Evolutionary conservation across 192 early-diverging fungal species (phyloP).

Genomic region (Anaeromyces robustus): DNA sequence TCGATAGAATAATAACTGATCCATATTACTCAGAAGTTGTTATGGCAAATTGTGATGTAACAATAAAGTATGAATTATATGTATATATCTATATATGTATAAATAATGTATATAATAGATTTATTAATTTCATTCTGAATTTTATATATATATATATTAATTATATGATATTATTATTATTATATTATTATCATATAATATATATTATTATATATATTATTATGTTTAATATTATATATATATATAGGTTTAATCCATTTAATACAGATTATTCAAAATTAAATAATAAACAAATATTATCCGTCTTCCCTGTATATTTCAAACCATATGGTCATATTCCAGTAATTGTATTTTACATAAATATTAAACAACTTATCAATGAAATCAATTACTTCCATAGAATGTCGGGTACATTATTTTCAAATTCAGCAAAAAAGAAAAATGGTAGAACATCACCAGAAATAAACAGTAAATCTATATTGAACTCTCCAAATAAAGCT

Average conservation of each 20-base stretch:
- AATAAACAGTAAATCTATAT: constrained; percentile 5
- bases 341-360: constrained; percentile 15
- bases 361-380: constrained; percentile 28
- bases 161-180: no score
- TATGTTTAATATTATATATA: constrained; percentile 6
- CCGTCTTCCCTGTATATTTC: constrained; percentile 13
- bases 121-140: no score
- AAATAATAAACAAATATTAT: constrained; percentile 16
- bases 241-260: constrained; percentile 12
- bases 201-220: not conserved
- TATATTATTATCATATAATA: no score
- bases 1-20: constrained; percentile 47
- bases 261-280: constrained; percentile 11
- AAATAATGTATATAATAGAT: no score
- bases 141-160: no score
- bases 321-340: constrained; percentile 6
- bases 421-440: constrained; percentile 5
- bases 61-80: constrained; percentile 25
- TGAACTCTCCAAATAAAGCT: not conserved
- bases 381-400: constrained; percentile 14
- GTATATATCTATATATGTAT: no score
- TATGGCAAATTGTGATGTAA: constrained; percentile 25
- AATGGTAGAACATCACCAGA: constrained; percentile 1
- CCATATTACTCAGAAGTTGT: constrained; percentile 35
- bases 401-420: constrained; percentile 11